Evolutionary conservation across 1,284 basidiomycete species (phyloP).

Genomic region (Cutaneotrichosporon sp.): DNA sequence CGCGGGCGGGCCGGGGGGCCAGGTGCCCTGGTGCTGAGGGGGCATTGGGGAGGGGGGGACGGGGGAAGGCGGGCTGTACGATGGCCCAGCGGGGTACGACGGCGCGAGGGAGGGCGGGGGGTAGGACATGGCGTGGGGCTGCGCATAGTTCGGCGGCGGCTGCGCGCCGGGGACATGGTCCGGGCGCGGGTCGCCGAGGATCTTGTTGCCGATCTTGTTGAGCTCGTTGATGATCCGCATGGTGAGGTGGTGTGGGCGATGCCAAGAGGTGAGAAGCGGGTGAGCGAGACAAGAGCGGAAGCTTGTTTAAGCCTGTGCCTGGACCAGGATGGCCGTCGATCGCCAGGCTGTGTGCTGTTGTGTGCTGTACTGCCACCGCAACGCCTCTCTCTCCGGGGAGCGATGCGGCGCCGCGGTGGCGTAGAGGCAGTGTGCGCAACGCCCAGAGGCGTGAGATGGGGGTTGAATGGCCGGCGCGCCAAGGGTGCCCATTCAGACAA

Average conservation of each 20-base stretch:
- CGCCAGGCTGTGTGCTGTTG: no score
- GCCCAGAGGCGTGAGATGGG: no score
- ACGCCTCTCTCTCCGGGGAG: no score
- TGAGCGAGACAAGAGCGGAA: not conserved
- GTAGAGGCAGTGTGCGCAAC: no score
- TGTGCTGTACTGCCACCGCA: no score
- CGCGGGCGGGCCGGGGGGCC: not conserved
- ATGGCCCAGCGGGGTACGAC: not conserved
- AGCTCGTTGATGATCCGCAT: conserved; percentile 2
- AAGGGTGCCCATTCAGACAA: no score
- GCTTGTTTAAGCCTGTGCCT: not conserved
- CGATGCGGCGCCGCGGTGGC: no score
- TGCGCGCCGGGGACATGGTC: not conserved
- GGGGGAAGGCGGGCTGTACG: not conserved
- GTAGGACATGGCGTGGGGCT: not conserved
- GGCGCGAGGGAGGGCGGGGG: not conserved
- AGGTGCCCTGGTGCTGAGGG: not conserved
- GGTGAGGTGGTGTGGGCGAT: not conserved
- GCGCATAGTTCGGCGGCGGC: not conserved
- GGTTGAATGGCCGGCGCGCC: no score
- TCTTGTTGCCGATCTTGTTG: not conserved
- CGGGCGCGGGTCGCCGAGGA: not conserved
- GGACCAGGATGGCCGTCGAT: no score
- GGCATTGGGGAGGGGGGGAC: not conserved
- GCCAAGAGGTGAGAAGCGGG: not conserved